phyloP scores from a whole-genome alignment of 2,329 filamentous ascomycete genomes.

The Pseudogymnoascus sp. region DNA sequence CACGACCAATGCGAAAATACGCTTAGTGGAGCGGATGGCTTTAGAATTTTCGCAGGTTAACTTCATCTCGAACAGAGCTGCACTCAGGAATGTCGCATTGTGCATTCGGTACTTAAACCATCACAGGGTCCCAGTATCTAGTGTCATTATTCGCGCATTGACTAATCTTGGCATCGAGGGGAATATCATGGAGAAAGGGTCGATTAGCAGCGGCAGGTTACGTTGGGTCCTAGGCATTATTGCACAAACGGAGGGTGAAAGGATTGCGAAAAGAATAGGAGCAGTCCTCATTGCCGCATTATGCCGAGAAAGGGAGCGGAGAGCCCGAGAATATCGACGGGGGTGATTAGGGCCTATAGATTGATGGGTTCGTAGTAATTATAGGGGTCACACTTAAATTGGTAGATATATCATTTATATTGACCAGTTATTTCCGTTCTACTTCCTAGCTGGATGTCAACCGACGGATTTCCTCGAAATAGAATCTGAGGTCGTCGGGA shows the following conservation, averaged over 20 bases:
- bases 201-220: conserved; percentile 18
- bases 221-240: conserved; percentile 21
- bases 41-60: conserved; percentile 20
- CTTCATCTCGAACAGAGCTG: conserved; percentile 13
- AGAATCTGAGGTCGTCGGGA: conserved; percentile 87
- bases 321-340: neutral
- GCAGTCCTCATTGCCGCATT: neutral
- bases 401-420: neutral
- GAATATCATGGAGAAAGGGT: conserved; percentile 17
- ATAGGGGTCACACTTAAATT: neutral
- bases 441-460: conserved; percentile 37
- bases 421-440: neutral
- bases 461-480: conserved; percentile 84
- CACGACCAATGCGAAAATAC: conserved; percentile 15
- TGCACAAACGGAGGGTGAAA: conserved; percentile 19
- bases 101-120: conserved; percentile 22
- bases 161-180: conserved; percentile 19
- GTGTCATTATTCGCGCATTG: conserved; percentile 20
- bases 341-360: neutral
- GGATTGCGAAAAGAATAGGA: neutral
- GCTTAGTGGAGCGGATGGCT: conserved; percentile 23
- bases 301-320: neutral
- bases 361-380: neutral
- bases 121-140: conserved; percentile 17
- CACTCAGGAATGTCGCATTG: conserved; percentile 23